Percentiles rank a stretch among this genome's conserved stretches.
These are phyloP conservation scores for Bremia lactucae DNA, from an alignment of 352 stramenopile species.

Conservation along the genomic window DNA sequence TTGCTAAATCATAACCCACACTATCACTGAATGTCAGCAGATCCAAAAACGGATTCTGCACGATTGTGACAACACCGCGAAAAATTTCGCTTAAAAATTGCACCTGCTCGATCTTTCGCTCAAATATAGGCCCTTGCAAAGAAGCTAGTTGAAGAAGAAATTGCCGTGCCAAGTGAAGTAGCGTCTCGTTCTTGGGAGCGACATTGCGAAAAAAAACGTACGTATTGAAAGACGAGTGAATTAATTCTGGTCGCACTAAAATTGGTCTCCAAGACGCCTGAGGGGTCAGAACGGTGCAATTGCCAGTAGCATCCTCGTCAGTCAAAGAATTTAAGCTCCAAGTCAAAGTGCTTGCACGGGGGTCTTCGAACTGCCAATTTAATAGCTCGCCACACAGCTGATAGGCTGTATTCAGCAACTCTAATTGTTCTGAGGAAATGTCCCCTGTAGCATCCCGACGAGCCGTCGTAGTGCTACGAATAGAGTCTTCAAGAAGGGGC, in stretches of 20 bases:
- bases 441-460: conserved; percentile 21
- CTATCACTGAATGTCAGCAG: conserved; percentile 51
- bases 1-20: conserved; percentile 56
- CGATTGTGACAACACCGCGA: conserved; percentile 42
- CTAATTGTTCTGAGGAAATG: conserved; percentile 50
- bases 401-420: conserved; percentile 69
- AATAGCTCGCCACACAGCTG: conserved; percentile 66
- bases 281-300: conserved; percentile 34
- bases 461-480: conserved; percentile 45
- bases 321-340: conserved; percentile 47
- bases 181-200: conserved; percentile 48
- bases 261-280: conserved; percentile 59
- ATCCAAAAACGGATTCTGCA: conserved; percentile 68
- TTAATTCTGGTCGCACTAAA: conserved; percentile 56
- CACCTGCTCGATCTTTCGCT: conserved; percentile 44
- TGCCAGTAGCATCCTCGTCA: conserved; percentile 20
- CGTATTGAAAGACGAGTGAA: conserved; percentile 80
- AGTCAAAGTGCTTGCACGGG: conserved; percentile 42
- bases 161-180: conserved; percentile 70
- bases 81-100: conserved; percentile 68
- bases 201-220: conserved; percentile 73
- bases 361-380: conserved; percentile 67
- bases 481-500: conserved; percentile 58
- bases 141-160: conserved; percentile 76
- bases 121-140: conserved; percentile 60